Evolutionary conservation across 179 eudicot genomes (phyloP).

Genomic region (Beta macrorhiza): DNA sequence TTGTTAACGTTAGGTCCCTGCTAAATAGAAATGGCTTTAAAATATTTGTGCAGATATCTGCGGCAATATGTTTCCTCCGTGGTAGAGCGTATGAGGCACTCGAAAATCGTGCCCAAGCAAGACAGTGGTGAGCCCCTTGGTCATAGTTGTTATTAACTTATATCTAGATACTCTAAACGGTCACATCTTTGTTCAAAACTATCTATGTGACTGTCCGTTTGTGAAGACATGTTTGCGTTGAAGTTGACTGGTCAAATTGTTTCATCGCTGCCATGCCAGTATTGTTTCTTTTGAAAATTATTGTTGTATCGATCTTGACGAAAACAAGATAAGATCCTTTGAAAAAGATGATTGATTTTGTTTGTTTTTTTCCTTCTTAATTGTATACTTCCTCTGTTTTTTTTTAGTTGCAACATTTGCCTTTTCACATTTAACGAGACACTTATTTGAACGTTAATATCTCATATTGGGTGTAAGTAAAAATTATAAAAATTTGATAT

Average conservation of each 20-base stretch:
- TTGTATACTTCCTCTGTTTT: too few relatives aligned
- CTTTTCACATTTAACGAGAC: too few relatives aligned
- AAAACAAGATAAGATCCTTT: not conserved
- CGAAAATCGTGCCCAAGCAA: constrained; percentile 93
- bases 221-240: not conserved
- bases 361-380: not conserved
- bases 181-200: not conserved
- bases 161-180: not conserved
- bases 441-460: too few relatives aligned
- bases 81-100: constrained; percentile 96
- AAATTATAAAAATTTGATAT: too few relatives aligned
- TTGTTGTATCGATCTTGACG: not conserved
- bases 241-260: not conserved
- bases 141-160: not conserved
- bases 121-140: constrained; percentile 66
- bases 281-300: not conserved
- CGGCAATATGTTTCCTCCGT: constrained; percentile 89
- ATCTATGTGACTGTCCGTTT: not conserved
- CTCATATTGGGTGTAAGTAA: too few relatives aligned
- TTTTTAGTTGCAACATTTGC: too few relatives aligned
- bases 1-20: not conserved
- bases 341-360: not conserved
- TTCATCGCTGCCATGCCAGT: not conserved
- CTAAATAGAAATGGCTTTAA: not conserved
- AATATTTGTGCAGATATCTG: constrained; percentile 55